Percentiles rank a stretch among this genome's conserved stretches.
These are phyloP conservation scores for Apiosordaria backusii DNA, from an alignment of 495 filamentous ascomycete species.

Conservation along the genomic window DNA sequence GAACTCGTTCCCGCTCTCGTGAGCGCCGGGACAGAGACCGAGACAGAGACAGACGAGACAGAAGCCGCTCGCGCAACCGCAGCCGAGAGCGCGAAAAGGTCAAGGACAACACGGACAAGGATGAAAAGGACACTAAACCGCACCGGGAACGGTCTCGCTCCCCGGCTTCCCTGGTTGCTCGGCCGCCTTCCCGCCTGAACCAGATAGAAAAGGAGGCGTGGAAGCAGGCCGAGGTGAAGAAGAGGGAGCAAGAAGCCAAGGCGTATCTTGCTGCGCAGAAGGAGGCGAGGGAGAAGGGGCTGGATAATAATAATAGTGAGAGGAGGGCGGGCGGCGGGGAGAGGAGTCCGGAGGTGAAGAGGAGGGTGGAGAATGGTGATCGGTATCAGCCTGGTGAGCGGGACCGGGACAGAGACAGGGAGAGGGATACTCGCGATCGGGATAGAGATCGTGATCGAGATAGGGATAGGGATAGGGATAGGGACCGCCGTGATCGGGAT, in stretches of 20 bases:
- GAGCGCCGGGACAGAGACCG: conserved; percentile 23
- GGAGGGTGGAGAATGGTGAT: conserved; percentile 43
- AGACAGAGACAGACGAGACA: conserved; percentile 16
- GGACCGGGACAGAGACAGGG: conserved; percentile 34
- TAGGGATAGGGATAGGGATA: conserved; percentile 15
- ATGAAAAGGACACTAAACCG: not conserved
- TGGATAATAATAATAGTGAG: conserved; percentile 42
- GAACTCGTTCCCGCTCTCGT: conserved; percentile 21
- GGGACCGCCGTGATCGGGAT: conserved; percentile 16
- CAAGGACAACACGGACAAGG: conserved; percentile 16
- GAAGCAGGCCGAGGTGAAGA: conserved; percentile 53
- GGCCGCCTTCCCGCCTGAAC: conserved; percentile 31
- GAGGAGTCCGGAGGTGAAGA: conserved; percentile 44
- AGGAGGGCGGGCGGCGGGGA: conserved; percentile 35
- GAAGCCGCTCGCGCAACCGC: conserved; percentile 35
- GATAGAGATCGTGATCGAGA: conserved; percentile 16
- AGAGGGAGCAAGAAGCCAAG: conserved; percentile 57
- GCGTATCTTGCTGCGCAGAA: conserved; percentile 53
- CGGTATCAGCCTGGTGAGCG: conserved; percentile 40
- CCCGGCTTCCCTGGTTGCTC: conserved; percentile 21
- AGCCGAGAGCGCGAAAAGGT: conserved; percentile 26
- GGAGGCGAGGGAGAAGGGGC: conserved; percentile 49
- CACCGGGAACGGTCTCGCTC: conserved; percentile 34
- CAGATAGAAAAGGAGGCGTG: conserved; percentile 41
- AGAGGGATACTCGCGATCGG: conserved; percentile 17